A percentile compares a stretch with the other conserved stretches of the same genome.
These are phyloP conservation scores for Yamadazyma aaseri DNA, from an alignment of 1,139 yeast genomes.

Conservation along the genomic window DNA sequence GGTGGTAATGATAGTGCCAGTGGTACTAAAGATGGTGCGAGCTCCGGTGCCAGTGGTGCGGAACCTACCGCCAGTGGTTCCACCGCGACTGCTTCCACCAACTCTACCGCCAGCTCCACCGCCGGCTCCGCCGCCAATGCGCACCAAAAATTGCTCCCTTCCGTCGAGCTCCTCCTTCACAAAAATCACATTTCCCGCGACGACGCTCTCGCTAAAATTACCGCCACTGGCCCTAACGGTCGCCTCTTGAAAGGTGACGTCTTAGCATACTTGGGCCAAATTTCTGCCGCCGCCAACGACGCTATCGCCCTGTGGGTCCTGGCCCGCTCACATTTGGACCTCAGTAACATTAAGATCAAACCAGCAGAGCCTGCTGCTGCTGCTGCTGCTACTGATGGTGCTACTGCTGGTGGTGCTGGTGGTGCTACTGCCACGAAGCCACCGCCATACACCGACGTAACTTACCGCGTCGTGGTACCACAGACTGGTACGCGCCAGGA, in stretches of 20 bases:
- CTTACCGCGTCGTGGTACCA: background rate
- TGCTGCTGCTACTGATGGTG: constrained; percentile 6
- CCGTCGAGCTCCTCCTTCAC: constrained; percentile 69
- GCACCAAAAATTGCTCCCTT: constrained; percentile 69
- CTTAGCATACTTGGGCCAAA: constrained; percentile 75
- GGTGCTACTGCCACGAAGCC: constrained; percentile 18
- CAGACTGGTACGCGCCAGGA: background rate
- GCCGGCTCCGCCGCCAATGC: constrained; percentile 51
- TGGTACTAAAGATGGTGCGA: constrained; percentile 7
- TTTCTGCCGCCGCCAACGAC: constrained; percentile 44
- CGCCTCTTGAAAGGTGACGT: constrained; percentile 89
- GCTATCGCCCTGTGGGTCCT: constrained; percentile 57
- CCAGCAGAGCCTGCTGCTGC: constrained; percentile 27
- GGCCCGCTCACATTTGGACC: constrained; percentile 66
- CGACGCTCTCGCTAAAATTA: constrained; percentile 69
- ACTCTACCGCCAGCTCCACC: constrained; percentile 17
- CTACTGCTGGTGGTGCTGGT: constrained; percentile 8
- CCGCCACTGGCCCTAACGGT: constrained; percentile 89
- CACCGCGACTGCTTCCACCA: constrained; percentile 6
- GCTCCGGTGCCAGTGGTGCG: constrained; percentile 9
- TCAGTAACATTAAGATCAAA: constrained; percentile 64
- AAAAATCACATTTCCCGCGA: constrained; percentile 60
- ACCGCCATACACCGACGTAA: constrained; percentile 4
- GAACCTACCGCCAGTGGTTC: constrained; percentile 14
- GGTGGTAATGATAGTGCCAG: background rate